Evolutionary conservation across 345 rosid genomes (phyloP).

Genomic region (Salix arbutifolia): DNA sequence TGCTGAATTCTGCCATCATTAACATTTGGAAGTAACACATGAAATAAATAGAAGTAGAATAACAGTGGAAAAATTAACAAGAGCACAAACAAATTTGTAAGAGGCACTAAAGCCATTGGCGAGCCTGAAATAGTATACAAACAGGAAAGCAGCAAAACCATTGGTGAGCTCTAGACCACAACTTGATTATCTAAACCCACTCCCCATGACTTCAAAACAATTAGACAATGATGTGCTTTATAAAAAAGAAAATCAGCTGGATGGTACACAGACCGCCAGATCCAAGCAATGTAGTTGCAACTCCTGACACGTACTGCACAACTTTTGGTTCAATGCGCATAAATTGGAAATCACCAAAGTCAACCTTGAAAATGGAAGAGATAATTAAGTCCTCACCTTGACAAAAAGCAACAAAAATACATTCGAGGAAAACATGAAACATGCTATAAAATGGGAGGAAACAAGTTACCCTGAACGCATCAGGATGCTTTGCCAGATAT

Average conservation of each 20-base stretch:
- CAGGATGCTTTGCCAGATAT: slow-evolving; percentile 84
- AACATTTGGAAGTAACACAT: slow-evolving; percentile 6
- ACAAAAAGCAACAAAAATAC: neutral
- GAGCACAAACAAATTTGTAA: neutral
- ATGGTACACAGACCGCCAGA: slow-evolving; percentile 70
- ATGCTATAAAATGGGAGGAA: slow-evolving; percentile 8
- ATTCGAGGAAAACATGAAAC: neutral
- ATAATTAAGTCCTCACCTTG: slow-evolving; percentile 10
- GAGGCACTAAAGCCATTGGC: neutral
- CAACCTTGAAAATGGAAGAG: slow-evolving; percentile 56
- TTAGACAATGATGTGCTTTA: neutral
- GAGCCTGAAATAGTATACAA: neutral
- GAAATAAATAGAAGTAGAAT: neutral
- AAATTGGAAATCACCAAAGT: slow-evolving; percentile 93
- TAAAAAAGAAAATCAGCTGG: neutral
- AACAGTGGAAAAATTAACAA: neutral
- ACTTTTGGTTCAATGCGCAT: slow-evolving; percentile 71
- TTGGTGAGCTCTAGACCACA: neutral
- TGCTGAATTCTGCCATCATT: slow-evolving; percentile 55
- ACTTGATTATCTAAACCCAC: neutral
- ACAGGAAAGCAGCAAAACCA: slow-evolving; percentile 1
- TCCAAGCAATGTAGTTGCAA: slow-evolving; percentile 86
- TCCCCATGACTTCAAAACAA: neutral
- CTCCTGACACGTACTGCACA: slow-evolving; percentile 82
- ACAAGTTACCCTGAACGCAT: slow-evolving; percentile 80